Evolutionary conservation across 2,329 filamentous ascomycete species (phyloP).

Genomic region (Leptographium galeiforme): DNA sequence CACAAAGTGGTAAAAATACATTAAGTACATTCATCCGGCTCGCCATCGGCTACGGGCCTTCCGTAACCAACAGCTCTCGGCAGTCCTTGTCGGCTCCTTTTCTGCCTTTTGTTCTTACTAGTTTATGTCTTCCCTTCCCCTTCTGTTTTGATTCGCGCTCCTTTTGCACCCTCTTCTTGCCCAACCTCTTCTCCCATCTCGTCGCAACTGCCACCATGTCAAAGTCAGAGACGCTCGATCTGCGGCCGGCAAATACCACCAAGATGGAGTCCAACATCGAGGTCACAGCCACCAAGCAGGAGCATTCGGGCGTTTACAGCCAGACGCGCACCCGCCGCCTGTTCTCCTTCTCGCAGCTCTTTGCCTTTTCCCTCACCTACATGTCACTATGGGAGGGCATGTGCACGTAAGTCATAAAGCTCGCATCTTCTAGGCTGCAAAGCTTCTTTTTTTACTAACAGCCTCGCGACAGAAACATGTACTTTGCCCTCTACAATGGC

Average conservation of each 20-base stretch:
- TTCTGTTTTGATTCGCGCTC: no score
- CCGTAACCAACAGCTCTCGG: no score
- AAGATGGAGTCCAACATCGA: background rate
- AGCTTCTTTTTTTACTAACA: no score
- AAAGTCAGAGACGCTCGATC: background rate
- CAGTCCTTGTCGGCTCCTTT: background rate
- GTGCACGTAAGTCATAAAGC: slow-evolving; percentile 1
- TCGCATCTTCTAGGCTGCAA: no score
- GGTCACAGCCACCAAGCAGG: background rate
- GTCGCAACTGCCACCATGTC: background rate
- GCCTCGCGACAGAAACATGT: slow-evolving; percentile 6
- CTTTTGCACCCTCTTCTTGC: background rate
- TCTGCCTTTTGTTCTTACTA: background rate
- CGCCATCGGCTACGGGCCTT: no score
- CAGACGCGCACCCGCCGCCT: slow-evolving; percentile 6
- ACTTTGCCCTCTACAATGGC: slow-evolving; percentile 18
- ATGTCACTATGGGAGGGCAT: slow-evolving; percentile 7
- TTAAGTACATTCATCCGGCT: no score
- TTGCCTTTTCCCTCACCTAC: slow-evolving; percentile 6
- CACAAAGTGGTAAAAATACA: no score
- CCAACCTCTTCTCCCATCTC: background rate
- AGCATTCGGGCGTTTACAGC: slow-evolving; percentile 1
- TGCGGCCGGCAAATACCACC: background rate
- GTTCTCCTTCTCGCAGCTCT: slow-evolving; percentile 9
- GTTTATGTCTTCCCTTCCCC: background rate